Conservation (phyloP, 345 rosid species). For the Populus nigra region DNA sequence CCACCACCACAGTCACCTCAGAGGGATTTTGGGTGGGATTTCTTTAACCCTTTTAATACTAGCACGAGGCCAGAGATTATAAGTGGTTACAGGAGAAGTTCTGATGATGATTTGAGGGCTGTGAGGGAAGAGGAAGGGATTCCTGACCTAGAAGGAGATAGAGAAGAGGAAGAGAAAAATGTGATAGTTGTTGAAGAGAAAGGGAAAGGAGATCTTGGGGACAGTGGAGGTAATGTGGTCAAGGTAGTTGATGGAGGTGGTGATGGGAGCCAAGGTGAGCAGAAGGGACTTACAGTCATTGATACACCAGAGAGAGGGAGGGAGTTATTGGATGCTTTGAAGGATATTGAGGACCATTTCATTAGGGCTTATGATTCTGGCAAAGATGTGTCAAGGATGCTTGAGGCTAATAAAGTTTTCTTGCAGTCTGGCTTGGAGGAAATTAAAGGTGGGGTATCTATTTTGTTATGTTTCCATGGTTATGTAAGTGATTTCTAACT, state of each 20-base stretch:
- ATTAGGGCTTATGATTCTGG: slow-evolving; percentile 73
- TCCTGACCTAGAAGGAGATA: slow-evolving; percentile 68
- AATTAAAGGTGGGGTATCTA: slow-evolving; percentile 51
- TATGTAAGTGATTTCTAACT: neutral
- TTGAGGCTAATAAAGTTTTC: slow-evolving; percentile 56
- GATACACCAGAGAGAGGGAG: slow-evolving; percentile 54
- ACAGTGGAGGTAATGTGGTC: slow-evolving; percentile 25
- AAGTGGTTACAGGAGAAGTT: slow-evolving; percentile 41
- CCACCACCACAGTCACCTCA: slow-evolving; percentile 41
- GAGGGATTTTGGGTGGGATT: slow-evolving; percentile 72
- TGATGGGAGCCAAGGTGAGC: slow-evolving; percentile 36
- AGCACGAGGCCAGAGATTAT: slow-evolving; percentile 51
- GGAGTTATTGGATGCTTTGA: slow-evolving; percentile 67
- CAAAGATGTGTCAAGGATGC: slow-evolving; percentile 66
- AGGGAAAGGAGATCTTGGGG: slow-evolving; percentile 21
- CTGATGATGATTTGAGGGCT: slow-evolving; percentile 53
- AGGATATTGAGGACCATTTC: slow-evolving; percentile 65
- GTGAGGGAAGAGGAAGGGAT: slow-evolving; percentile 74
- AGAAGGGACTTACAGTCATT: slow-evolving; percentile 43
- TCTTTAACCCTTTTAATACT: slow-evolving; percentile 59
- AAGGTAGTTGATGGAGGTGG: slow-evolving; percentile 29
- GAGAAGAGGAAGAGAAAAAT: slow-evolving; percentile 24
- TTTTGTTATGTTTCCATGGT: neutral
- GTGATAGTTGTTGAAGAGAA: slow-evolving; percentile 12
- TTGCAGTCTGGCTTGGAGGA: slow-evolving; percentile 54